Percentiles rank a stretch among this genome's conserved stretches.
phyloP scores from a whole-genome alignment of 2,329 filamentous ascomycete species.

The Lasiodiplodia hormozganensis region DNA sequence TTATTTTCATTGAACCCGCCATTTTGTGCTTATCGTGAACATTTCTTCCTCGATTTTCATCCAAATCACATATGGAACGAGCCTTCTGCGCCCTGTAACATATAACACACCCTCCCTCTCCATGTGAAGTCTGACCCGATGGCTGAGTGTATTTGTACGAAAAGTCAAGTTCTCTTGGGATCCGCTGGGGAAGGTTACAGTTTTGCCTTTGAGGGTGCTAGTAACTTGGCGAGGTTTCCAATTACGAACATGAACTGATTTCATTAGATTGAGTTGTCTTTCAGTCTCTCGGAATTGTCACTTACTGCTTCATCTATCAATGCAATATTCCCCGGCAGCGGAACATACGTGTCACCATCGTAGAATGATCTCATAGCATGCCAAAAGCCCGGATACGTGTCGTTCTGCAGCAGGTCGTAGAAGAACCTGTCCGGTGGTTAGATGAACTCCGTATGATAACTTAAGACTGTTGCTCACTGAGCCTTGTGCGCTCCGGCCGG shows the following conservation, averaged over 20 bases:
- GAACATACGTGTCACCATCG: constrained; percentile 21
- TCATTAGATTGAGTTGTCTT: too few species aligned
- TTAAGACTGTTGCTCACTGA: neutral
- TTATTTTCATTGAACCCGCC: too few species aligned
- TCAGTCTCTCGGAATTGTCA: too few species aligned
- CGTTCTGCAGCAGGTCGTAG: constrained; percentile 7
- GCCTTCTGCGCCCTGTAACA: too few species aligned
- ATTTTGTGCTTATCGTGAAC: too few species aligned
- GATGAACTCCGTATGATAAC: too few species aligned
- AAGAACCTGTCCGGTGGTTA: constrained; percentile 7
- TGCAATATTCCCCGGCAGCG: constrained; percentile 12
- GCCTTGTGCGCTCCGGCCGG: constrained; percentile 23
- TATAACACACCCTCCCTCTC: too few species aligned
- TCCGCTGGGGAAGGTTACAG: neutral
- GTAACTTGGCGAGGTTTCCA: neutral
- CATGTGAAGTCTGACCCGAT: too few species aligned
- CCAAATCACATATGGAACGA: too few species aligned
- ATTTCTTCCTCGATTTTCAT: neutral
- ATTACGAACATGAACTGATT: neutral
- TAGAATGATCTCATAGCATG: constrained; percentile 23
- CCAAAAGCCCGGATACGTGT: neutral
- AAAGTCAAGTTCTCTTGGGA: neutral
- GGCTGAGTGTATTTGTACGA: too few species aligned
- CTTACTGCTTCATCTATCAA: constrained; percentile 22
- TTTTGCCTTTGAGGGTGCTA: neutral